A percentile compares a stretch with the other conserved stretches of the same genome.
These are phyloP conservation scores for Penicillium odoratum DNA, from an alignment of 495 filamentous ascomycete species.

Conservation along the genomic window DNA sequence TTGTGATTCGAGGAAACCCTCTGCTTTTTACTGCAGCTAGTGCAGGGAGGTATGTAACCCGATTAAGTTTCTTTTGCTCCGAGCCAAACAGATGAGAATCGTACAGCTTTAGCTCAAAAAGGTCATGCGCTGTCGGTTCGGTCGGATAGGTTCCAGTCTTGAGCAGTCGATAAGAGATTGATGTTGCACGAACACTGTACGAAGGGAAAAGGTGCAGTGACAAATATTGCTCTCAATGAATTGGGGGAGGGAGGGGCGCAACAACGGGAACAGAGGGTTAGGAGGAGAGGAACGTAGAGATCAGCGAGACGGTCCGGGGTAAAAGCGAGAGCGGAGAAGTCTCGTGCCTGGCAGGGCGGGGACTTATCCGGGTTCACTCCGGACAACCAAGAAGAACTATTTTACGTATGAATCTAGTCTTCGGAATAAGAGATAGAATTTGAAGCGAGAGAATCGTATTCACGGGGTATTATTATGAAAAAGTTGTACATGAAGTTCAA, in stretches of 20 bases:
- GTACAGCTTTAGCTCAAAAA: not conserved
- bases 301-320: conserved; percentile 29
- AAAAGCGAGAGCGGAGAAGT: conserved; percentile 31
- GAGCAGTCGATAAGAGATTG: not conserved
- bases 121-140: not conserved
- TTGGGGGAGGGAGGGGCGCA: not conserved
- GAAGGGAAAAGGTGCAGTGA: not conserved
- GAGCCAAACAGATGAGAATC: not conserved
- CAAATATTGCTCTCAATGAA: not conserved
- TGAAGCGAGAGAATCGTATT: not conserved
- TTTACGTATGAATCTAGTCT: not conserved
- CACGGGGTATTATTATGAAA: conserved; percentile 24
- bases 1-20: conserved; percentile 1
- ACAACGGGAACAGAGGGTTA: not conserved
- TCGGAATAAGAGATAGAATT: not conserved
- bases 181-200: not conserved
- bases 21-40: not conserved
- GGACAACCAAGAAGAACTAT: not conserved
- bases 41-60: not conserved
- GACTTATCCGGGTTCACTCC: conserved; percentile 19
- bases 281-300: conserved; percentile 16
- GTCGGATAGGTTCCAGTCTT: not conserved
- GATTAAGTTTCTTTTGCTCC: not conserved
- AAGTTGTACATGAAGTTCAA: conserved; percentile 1
- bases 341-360: conserved; percentile 28